Percentiles rank a stretch among this genome's conserved stretches.
phyloP scores from a whole-genome alignment of 2,329 filamentous ascomycete species.

The Fusarium protoensiforme region DNA sequence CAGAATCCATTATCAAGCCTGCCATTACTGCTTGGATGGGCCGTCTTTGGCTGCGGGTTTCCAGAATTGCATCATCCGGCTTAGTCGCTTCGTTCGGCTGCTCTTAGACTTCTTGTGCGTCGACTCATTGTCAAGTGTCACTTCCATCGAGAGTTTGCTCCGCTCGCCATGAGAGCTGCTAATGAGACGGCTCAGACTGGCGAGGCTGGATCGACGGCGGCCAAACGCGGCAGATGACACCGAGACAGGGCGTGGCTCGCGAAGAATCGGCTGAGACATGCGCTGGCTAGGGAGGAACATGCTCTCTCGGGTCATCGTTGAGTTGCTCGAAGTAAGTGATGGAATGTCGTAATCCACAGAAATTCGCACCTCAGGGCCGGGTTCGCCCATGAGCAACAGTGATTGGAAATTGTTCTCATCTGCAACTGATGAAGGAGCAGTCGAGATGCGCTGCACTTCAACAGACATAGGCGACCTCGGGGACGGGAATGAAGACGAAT shows the following conservation, averaged over 20 bases:
- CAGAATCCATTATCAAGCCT: conserved; percentile 10
- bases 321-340: conserved; percentile 79
- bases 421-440: conserved; percentile 77
- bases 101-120: conserved; percentile 65
- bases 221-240: conserved; percentile 72
- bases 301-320: conserved; percentile 80
- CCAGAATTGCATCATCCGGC: conserved; percentile 84
- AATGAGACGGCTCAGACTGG: conserved; percentile 80
- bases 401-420: conserved; percentile 79
- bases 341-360: conserved; percentile 78
- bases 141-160: conserved; percentile 79
- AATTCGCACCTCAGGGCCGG: conserved; percentile 76
- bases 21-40: conserved; percentile 38
- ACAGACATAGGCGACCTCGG: conserved; percentile 76
- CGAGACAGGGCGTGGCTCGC: conserved; percentile 70
- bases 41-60: conserved; percentile 65
- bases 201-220: conserved; percentile 79
- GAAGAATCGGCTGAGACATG: conserved; percentile 59
- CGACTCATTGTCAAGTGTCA: conserved; percentile 64
- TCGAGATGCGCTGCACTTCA: conserved; percentile 78
- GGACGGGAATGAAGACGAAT: conserved; percentile 75
- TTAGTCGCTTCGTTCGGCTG: conserved; percentile 76
- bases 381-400: conserved; percentile 74
- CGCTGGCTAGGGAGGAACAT: conserved; percentile 58
- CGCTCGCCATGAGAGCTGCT: conserved; percentile 79